Percentiles rank a stretch among this genome's conserved stretches.
Conservation (phyloP, 2,329 filamentous ascomycete genomes). For the Alternaria tenuissima region DNA sequence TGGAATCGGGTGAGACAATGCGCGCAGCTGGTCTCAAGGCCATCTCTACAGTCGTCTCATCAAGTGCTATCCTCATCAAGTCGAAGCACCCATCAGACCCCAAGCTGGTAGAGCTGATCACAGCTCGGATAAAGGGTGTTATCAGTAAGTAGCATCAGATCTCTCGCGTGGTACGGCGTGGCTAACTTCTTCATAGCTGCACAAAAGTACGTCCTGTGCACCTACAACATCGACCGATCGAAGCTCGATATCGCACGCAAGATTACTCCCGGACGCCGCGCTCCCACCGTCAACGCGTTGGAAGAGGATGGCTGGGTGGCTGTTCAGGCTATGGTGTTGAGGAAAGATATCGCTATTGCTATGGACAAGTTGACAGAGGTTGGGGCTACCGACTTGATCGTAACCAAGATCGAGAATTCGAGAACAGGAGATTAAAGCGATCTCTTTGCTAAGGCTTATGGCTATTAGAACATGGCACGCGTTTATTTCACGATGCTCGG, state of each 20-base stretch:
- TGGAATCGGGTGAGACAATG: constrained; percentile 99
- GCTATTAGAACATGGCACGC: neutral
- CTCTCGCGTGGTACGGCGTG: neutral
- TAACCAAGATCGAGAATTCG: constrained; percentile 85
- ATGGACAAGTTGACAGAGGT: constrained; percentile 84
- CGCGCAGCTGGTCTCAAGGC: constrained; percentile 91
- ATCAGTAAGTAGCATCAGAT: constrained; percentile 67
- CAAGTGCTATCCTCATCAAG: constrained; percentile 89
- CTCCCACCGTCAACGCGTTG: constrained; percentile 87
- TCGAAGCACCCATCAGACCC: constrained; percentile 83
- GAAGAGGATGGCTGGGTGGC: constrained; percentile 93
- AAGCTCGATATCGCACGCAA: constrained; percentile 72
- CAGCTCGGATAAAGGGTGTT: constrained; percentile 86
- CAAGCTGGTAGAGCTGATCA: constrained; percentile 82
- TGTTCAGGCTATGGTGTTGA: constrained; percentile 92
- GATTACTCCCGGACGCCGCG: constrained; percentile 92
- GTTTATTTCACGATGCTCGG: neutral
- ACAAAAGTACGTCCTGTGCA: constrained; percentile 91
- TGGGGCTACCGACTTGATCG: constrained; percentile 85
- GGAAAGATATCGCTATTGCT: constrained; percentile 80
- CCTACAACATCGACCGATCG: constrained; percentile 87
- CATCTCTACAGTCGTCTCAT: constrained; percentile 91
- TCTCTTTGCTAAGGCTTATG: neutral
- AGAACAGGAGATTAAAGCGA: constrained; percentile 34
- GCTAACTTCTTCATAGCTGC: constrained; percentile 64